phyloP scores from a whole-genome alignment of 805 yeast genomes.

The Kuraishia hungarica region DNA sequence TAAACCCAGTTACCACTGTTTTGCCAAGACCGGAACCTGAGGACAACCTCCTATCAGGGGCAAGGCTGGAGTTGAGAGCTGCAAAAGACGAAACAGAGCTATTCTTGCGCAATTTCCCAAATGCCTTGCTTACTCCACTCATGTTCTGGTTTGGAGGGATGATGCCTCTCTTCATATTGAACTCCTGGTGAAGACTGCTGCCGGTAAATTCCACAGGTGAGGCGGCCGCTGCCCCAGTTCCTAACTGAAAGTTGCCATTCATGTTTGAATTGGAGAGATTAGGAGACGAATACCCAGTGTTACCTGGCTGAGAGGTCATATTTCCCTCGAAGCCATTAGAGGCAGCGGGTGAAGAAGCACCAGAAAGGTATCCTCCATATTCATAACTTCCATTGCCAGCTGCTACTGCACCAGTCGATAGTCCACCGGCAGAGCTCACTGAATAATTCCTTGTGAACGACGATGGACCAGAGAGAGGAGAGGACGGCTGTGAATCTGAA shows the following conservation, averaged over 20 bases:
- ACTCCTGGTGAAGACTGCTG: constrained; percentile 7
- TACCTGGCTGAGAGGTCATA: not conserved
- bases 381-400: not conserved
- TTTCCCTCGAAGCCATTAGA: not conserved
- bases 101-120: constrained; percentile 1
- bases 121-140: not conserved
- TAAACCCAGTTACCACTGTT: not conserved
- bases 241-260: not conserved
- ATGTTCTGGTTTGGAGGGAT: not conserved
- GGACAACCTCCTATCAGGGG: not conserved
- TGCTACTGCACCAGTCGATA: not conserved
- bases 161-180: constrained; percentile 10
- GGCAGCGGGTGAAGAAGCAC: not conserved
- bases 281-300: not conserved
- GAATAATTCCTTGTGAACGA: not conserved
- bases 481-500: constrained; percentile 16
- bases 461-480: constrained; percentile 10
- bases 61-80: not conserved
- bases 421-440: not conserved
- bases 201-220: not conserved
- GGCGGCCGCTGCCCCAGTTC: not conserved
- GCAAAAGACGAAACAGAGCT: not conserved
- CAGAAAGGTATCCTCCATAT: not conserved
- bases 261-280: not conserved
- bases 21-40: not conserved